These are phyloP conservation scores for Solanum hybrid DNA, from an alignment of 305 asterid genomes.

Conservation along the genomic window DNA sequence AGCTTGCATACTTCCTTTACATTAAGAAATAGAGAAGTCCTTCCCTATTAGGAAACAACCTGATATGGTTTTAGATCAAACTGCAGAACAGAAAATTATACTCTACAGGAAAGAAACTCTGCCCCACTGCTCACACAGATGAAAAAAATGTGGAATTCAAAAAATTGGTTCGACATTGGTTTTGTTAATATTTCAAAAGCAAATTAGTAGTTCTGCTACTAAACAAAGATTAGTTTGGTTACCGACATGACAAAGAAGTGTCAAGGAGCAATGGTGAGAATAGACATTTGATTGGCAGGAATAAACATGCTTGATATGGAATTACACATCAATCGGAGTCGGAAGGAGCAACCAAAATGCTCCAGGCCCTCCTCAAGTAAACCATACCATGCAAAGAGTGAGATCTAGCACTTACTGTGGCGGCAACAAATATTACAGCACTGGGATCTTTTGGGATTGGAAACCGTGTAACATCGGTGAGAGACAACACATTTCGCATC, in stretches of 20 bases:
- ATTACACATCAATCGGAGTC: neutral
- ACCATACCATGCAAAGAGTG: constrained; percentile 1
- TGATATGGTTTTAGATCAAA: neutral
- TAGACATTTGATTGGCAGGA: neutral
- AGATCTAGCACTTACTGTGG: constrained; percentile 56
- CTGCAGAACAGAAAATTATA: neutral
- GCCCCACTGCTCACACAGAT: neutral
- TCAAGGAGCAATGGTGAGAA: neutral
- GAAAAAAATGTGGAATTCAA: neutral
- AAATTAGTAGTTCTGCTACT: neutral
- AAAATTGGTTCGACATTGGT: neutral
- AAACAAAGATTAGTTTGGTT: neutral
- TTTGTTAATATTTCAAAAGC: neutral
- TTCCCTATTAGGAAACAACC: neutral
- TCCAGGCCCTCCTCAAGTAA: neutral
- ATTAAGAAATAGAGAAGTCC: neutral
- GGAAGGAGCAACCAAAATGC: neutral
- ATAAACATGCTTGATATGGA: neutral
- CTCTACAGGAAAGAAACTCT: neutral
- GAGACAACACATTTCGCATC: constrained; percentile 80
- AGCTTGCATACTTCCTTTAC: neutral
- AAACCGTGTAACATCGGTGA: constrained; percentile 91
- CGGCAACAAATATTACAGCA: constrained; percentile 83
- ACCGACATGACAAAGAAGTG: neutral
- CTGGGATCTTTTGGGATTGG: constrained; percentile 84